Evolutionary conservation across 129 eudicot species (phyloP), one percentile per base, ranked within the genome.

Genomic region (Artemisia annua): DNA sequence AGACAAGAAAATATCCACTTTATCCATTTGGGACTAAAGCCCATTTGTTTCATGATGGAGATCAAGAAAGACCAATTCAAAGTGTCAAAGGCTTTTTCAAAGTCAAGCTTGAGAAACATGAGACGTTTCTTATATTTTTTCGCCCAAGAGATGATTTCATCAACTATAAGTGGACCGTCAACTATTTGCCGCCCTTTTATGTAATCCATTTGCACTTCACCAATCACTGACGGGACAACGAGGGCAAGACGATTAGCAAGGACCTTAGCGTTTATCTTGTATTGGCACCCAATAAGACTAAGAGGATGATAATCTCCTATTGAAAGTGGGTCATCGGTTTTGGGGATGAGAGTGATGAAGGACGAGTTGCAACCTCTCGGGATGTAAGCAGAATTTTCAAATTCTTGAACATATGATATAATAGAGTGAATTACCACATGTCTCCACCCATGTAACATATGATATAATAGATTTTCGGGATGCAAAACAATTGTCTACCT

Each of bases 401-500:
- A 49, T 11, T 10, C 13, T 49, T 49, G 3, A 49, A 11, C 14
- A 49, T 10, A 49, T 49, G 3, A 14, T n/a, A n/a, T n/a, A n/a
- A n/a, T n/a, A n/a, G 39, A 71, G 32, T 44, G 82, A 69, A 44
- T 49, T 48, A 71, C 67, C 78, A 66, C 68, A 53, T 16, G 43
- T 32, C 43, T 5, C 43, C 43, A 32, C 43, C 43, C 43, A 32
- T 32, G 43, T 32, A 32, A 32, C 43, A 32, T 32, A 7, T 32
- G 43, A 32, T 32, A 32, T 32, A 86, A 83, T 57, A 82, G 51
- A 75, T 76, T 24, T 86, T 85, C 65, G 89, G 93, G 2, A 70
- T 82, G 48, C 82, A 83, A 17, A 89, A 86, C 74, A 78, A 85
- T 39, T 81, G 91, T 16, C 79, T 90, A 79, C 96, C 98, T 63